These are phyloP conservation scores for Macrolepiota fuliginosa DNA, from an alignment of 768 basidiomycete genomes.

Conservation along the genomic window DNA sequence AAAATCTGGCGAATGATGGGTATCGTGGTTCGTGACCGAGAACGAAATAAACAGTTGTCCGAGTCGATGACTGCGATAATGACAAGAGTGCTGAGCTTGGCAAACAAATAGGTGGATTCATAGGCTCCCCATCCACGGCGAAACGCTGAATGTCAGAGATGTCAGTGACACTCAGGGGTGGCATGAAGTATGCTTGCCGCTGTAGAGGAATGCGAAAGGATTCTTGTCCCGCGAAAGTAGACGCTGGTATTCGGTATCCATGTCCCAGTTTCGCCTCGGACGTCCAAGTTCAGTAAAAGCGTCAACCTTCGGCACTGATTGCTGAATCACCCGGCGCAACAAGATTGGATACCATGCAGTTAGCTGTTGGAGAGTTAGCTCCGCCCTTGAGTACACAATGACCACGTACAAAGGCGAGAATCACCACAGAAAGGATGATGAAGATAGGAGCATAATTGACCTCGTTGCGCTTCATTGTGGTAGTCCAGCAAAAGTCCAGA, in stretches of 20 bases:
- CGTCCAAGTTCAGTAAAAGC: slow-evolving; percentile 71
- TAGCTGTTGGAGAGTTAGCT: slow-evolving; percentile 35
- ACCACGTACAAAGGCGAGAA: slow-evolving; percentile 47
- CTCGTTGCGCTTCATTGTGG: slow-evolving; percentile 68
- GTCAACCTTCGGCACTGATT: slow-evolving; percentile 64
- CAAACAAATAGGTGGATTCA: slow-evolving; percentile 61
- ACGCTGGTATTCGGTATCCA: slow-evolving; percentile 71
- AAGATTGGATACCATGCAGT: slow-evolving; percentile 71
- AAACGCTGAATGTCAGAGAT: slow-evolving; percentile 44
- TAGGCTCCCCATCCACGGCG: slow-evolving; percentile 70
- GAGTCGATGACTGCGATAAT: slow-evolving; percentile 65
- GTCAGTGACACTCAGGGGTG: not conserved
- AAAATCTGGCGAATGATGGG: slow-evolving; percentile 59
- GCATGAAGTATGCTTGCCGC: slow-evolving; percentile 38
- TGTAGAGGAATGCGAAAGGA: slow-evolving; percentile 71
- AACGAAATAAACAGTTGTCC: slow-evolving; percentile 72
- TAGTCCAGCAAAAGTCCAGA: slow-evolving; percentile 76
- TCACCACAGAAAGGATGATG: slow-evolving; percentile 53
- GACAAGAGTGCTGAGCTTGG: slow-evolving; percentile 67
- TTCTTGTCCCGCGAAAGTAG: slow-evolving; percentile 60
- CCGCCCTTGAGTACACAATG: not conserved
- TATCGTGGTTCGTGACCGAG: slow-evolving; percentile 45
- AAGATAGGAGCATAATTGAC: slow-evolving; percentile 68
- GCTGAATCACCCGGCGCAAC: slow-evolving; percentile 52
- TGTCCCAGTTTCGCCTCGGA: slow-evolving; percentile 47